Evolutionary conservation across 2,329 filamentous ascomycete species (phyloP), one percentile per base, ranked within the genome.

Genomic region (Mollisiaceae sp.): DNA sequence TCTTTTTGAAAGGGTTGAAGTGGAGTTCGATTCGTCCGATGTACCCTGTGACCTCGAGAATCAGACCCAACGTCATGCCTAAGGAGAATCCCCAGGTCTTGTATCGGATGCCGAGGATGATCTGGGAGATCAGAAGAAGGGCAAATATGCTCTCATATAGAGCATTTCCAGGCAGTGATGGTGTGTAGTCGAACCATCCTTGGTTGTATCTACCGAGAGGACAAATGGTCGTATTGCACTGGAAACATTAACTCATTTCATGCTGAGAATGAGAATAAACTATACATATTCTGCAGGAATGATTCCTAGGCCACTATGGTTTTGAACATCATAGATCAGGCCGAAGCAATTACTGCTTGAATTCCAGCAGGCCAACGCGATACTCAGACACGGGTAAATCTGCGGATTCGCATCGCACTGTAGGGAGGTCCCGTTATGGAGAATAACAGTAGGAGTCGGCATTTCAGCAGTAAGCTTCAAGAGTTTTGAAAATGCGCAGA

Each of bases 31-130:
- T 75, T 22, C 88, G 81, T 1, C 82, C 86, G 1, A 75, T 75
- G 67, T 90, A 90, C 20, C 87, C 87, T 41, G 87, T 68, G n/a
- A 86, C 75, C 75, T 89, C 87, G 27, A 80, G 78, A 43, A 82
- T 35, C 27, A 84, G 78, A 12, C 87, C 87, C 0, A 83, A 75
- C 1, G 79, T 63, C 77, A 89, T 82, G 58, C 81, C 81, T 14
- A 81, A 68, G 66, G 79, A 78, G 77, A 86, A 88, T 4, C 84
- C 84, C 83, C 84, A 88, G 69, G 85, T 85, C 67, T 80, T 81
- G 74, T 82, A 83, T 63, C 78, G 79, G 62, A 85, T 75, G 6
- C 85, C 84, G 9, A 85, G 75, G 0, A 74, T 77, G 22, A 85
- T 54, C 58, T 88, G 85, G 27, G 79, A 71, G 8, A 85, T 12